A percentile compares a stretch with the other conserved stretches of the same genome.
phyloP scores from a whole-genome alignment of 495 filamentous ascomycete genomes.

The Evansstolkia leycettana region DNA sequence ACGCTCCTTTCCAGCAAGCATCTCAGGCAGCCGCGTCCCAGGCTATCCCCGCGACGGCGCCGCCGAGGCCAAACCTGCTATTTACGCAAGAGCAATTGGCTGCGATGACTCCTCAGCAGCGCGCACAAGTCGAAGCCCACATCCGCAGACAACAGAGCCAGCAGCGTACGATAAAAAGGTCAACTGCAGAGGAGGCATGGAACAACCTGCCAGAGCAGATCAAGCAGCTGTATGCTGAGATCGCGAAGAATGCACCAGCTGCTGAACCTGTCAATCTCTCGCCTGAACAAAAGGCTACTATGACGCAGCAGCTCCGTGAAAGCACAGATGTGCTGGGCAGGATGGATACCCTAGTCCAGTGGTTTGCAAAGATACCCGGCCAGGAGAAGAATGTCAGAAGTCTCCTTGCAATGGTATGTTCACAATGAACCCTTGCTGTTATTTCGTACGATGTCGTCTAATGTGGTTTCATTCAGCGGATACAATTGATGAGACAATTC shows the following conservation, averaged over 20 bases:
- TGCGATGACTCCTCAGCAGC: conserved; percentile 38
- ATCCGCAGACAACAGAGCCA: conserved; percentile 22
- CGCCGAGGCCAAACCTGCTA: conserved; percentile 19
- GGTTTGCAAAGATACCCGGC: conserved; percentile 20
- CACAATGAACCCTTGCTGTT: background rate
- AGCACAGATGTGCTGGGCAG: conserved; percentile 26
- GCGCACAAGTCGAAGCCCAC: conserved; percentile 25
- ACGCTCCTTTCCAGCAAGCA: conserved; percentile 24
- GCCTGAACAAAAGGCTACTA: conserved; percentile 30
- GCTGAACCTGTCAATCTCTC: conserved; percentile 20
- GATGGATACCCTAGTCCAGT: conserved; percentile 30
- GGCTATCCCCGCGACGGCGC: conserved; percentile 16
- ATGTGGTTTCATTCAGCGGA: conserved; percentile 26
- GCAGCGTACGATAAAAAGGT: conserved; percentile 10
- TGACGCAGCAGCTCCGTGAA: conserved; percentile 35
- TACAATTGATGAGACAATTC: conserved; percentile 48
- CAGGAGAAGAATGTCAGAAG: conserved; percentile 32
- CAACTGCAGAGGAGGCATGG: conserved; percentile 27
- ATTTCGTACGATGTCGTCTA: background rate
- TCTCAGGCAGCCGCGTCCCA: conserved; percentile 15
- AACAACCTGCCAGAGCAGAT: conserved; percentile 25
- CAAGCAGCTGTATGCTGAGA: conserved; percentile 26
- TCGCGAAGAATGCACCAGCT: conserved; percentile 19
- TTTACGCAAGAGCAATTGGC: conserved; percentile 41
- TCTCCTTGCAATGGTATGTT: conserved; percentile 31